Evolutionary conservation across 495 filamentous ascomycete genomes (phyloP).

Genomic region (Saxophila tyrrhenica): DNA sequence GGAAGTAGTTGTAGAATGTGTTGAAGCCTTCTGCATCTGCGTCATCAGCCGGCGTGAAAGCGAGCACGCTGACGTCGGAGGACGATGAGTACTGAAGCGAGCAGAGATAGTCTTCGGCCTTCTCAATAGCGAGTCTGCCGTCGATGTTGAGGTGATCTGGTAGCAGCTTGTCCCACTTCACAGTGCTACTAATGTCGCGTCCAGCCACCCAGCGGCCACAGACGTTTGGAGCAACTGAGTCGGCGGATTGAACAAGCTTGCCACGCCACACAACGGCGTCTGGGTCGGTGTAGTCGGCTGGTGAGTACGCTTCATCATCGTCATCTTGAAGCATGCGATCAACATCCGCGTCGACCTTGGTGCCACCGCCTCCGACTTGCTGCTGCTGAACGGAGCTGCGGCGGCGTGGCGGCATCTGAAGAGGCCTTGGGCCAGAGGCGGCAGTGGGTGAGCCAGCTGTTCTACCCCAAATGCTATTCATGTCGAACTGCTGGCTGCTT

Average conservation of each 20-base stretch:
- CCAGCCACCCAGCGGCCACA: conserved; percentile 78
- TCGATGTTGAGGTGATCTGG: conserved; percentile 59
- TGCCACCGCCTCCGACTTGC: conserved; percentile 34
- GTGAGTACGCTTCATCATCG: conserved; percentile 75
- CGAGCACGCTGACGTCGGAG: conserved; percentile 59
- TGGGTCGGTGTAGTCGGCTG: conserved; percentile 58
- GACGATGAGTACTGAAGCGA: conserved; percentile 59
- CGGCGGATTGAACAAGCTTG: conserved; percentile 36
- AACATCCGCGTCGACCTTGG: conserved; percentile 66
- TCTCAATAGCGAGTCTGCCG: conserved; percentile 68
- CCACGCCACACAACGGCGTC: conserved; percentile 65
- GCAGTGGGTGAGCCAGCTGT: conserved; percentile 42
- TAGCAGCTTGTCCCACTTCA: conserved; percentile 60
- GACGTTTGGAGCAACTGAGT: conserved; percentile 55
- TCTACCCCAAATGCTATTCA: conserved; percentile 56
- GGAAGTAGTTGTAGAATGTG: conserved; percentile 68
- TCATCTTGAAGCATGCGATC: conserved; percentile 80
- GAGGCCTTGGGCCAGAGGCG: conserved; percentile 22
- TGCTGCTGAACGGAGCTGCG: conserved; percentile 37
- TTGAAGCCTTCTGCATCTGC: conserved; percentile 48
- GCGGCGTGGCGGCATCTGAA: conserved; percentile 34
- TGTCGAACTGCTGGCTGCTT: conserved; percentile 43
- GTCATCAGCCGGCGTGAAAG: conserved; percentile 38
- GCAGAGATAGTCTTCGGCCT: conserved; percentile 81
- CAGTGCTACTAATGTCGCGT: conserved; percentile 45